Percentiles rank a stretch among this genome's conserved stretches.
These are phyloP conservation scores for Phialocephala subalpina DNA, from an alignment of 2,329 filamentous ascomycete genomes.

Conservation along the genomic window DNA sequence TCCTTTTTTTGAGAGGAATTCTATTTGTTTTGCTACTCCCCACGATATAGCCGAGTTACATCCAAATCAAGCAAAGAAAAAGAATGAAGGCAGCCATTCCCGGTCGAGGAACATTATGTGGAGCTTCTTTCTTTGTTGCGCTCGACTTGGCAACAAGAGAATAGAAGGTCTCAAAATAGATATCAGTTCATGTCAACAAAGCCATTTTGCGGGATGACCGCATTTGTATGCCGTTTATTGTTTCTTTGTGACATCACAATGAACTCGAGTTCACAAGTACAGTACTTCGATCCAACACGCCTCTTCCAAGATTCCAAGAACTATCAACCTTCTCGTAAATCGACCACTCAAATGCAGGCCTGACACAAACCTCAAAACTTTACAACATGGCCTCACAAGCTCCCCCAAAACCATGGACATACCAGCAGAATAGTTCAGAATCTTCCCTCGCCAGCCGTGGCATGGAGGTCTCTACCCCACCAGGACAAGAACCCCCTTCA, in stretches of 20 bases:
- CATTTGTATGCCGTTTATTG: background rate
- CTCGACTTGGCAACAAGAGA: background rate
- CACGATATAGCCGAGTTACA: background rate
- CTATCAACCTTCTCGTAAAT: too few relatives aligned
- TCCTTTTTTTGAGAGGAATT: background rate
- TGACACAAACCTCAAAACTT: background rate
- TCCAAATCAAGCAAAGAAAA: background rate
- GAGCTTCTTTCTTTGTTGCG: background rate
- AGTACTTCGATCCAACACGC: too few relatives aligned
- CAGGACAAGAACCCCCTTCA: background rate
- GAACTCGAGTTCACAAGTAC: background rate
- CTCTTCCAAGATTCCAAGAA: background rate
- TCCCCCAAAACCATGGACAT: background rate
- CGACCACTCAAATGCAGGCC: too few relatives aligned
- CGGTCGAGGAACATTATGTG: background rate
- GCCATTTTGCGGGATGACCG: background rate
- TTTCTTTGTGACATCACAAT: background rate
- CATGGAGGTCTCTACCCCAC: background rate
- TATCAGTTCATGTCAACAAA: background rate
- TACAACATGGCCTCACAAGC: background rate
- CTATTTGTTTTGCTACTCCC: slow-evolving; percentile 2
- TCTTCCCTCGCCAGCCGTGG: background rate
- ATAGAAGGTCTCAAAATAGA: background rate
- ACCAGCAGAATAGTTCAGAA: background rate
- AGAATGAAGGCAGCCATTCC: background rate